Evolutionary conservation across 1,284 basidiomycete genomes (phyloP).

Genomic region (Flammula alnicola): DNA sequence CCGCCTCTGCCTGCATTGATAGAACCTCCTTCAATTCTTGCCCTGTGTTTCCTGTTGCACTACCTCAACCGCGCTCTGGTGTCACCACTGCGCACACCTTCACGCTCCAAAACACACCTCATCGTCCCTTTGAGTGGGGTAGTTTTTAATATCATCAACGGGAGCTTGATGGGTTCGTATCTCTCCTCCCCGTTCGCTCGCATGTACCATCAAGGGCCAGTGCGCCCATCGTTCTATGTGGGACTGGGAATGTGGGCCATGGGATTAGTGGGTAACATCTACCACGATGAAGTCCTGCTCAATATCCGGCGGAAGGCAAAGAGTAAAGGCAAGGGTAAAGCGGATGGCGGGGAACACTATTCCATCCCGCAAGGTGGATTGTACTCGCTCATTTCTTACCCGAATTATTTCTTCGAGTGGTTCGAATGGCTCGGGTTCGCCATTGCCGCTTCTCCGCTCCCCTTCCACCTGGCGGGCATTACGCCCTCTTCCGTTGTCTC

Average conservation of each 20-base stretch:
- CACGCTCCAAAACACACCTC: slow-evolving; percentile 79
- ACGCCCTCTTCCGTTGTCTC: slow-evolving; percentile 14
- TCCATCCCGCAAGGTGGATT: slow-evolving; percentile 83
- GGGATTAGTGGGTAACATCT: slow-evolving; percentile 81
- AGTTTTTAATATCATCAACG: slow-evolving; percentile 78
- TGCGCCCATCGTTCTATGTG: slow-evolving; percentile 57
- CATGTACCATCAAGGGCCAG: slow-evolving; percentile 42
- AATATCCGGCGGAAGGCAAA: slow-evolving; percentile 53
- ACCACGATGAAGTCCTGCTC: slow-evolving; percentile 89
- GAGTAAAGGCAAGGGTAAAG: slow-evolving; percentile 28
- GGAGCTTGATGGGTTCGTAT: slow-evolving; percentile 71
- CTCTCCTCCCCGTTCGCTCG: slow-evolving; percentile 58
- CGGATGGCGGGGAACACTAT: slow-evolving; percentile 56
- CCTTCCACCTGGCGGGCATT: slow-evolving; percentile 22
- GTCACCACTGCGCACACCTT: slow-evolving; percentile 82
- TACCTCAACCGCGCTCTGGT: slow-evolving; percentile 86
- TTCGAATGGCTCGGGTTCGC: slow-evolving; percentile 85
- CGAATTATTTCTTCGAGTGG: slow-evolving; percentile 95
- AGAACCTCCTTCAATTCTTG: slow-evolving; percentile 58
- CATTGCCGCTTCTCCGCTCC: slow-evolving; percentile 57
- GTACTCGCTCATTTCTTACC: slow-evolving; percentile 84
- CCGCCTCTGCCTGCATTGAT: slow-evolving; percentile 32
- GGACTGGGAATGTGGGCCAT: slow-evolving; percentile 70
- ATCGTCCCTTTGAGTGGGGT: slow-evolving; percentile 62
- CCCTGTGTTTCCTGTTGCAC: slow-evolving; percentile 71